Evolutionary conservation across 352 stramenopile species (phyloP).

Genomic region (Phytophthora meadii): DNA sequence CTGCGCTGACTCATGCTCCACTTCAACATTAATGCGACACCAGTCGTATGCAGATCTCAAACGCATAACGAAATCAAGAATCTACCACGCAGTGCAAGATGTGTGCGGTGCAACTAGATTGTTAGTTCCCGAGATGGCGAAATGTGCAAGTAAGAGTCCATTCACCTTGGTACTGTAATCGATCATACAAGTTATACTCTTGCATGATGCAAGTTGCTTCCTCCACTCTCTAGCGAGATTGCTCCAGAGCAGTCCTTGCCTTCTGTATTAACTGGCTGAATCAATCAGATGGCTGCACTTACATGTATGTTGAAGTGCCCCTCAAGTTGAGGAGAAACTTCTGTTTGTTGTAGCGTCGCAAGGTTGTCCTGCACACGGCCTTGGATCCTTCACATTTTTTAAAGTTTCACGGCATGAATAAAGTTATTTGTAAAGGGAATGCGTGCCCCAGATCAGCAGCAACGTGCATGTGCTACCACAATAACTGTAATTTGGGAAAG

Average conservation of each 20-base stretch:
- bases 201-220: too few relatives aligned
- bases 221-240: too few relatives aligned
- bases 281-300: slow-evolving; percentile 24
- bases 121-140: background rate
- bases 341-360: slow-evolving; percentile 17
- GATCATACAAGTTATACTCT: too few relatives aligned
- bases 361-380: slow-evolving; percentile 6
- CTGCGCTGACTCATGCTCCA: slow-evolving; percentile 16
- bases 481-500: too few relatives aligned
- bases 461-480: too few relatives aligned
- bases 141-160: too few relatives aligned
- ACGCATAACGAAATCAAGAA: slow-evolving; percentile 15
- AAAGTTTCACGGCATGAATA: background rate
- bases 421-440: background rate
- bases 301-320: slow-evolving; percentile 25
- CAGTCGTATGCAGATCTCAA: slow-evolving; percentile 21
- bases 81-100: slow-evolving; percentile 11
- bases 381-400: background rate
- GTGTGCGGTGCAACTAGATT: slow-evolving; percentile 18
- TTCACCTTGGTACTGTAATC: too few relatives aligned
- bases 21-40: slow-evolving; percentile 15
- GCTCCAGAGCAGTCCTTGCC: too few relatives aligned
- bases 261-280: too few relatives aligned
- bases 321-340: slow-evolving; percentile 10
- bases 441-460: too few relatives aligned